Percentiles rank a stretch among this genome's conserved stretches.
Evolutionary conservation across 2,329 filamentous ascomycete species (phyloP).

Genomic region (Thelonectria olida): DNA sequence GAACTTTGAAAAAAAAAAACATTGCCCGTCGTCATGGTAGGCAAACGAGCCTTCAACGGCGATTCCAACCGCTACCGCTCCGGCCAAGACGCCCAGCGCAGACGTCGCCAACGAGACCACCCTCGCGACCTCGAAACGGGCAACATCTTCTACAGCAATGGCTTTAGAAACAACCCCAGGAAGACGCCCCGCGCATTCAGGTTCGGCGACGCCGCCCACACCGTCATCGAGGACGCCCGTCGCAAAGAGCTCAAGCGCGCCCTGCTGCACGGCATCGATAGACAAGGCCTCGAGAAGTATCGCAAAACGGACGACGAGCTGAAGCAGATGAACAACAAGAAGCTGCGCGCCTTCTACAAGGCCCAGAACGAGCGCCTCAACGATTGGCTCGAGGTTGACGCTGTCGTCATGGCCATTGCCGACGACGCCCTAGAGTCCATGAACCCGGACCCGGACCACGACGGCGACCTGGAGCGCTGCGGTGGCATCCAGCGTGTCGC

Average conservation of each 20-base stretch:
- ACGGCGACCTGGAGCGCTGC: conserved; percentile 43
- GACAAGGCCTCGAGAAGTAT: conserved; percentile 39
- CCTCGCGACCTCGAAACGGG: conserved; percentile 37
- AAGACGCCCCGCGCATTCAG: conserved; percentile 49
- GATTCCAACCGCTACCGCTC: conserved; percentile 1
- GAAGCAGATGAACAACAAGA: conserved; percentile 40
- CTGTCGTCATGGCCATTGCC: conserved; percentile 46
- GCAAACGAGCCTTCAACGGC: conserved; percentile 28
- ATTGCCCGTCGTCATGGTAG: conserved; percentile 27
- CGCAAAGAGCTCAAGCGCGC: conserved; percentile 43
- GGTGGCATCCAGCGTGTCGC: conserved; percentile 43
- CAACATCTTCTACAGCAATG: background rate
- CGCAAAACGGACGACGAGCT: conserved; percentile 43
- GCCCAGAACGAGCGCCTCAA: conserved; percentile 44
- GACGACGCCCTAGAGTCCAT: conserved; percentile 47
- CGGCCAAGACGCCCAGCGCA: conserved; percentile 18
- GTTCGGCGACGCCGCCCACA: conserved; percentile 43
- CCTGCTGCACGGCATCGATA: conserved; percentile 43
- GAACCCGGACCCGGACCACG: conserved; percentile 47
- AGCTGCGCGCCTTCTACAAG: conserved; percentile 41
- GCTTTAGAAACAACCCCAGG: background rate
- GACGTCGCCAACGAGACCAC: conserved; percentile 18
- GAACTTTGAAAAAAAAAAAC: no score
- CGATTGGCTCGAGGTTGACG: conserved; percentile 47
- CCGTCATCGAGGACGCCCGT: conserved; percentile 43